phyloP scores from a whole-genome alignment of 2,329 filamentous ascomycete genomes.

The Phialemoniopsis sp. region DNA sequence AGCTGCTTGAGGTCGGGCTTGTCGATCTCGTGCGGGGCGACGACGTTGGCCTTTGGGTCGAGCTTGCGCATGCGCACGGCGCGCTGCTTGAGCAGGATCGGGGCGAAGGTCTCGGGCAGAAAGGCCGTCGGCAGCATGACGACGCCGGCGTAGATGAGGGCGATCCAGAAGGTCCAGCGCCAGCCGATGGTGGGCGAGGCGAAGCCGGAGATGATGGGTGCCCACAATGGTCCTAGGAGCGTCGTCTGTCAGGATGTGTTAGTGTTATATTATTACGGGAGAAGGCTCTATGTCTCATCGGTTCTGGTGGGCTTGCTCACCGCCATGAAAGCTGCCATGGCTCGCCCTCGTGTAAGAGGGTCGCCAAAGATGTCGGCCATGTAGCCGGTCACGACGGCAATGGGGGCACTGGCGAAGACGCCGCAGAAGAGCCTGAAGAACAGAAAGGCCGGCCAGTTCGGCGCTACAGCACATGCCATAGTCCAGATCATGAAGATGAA shows the following conservation, averaged over 20 bases:
- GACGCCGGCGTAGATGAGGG: constrained; percentile 60
- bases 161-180: constrained; percentile 70
- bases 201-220: constrained; percentile 62
- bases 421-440: constrained; percentile 49
- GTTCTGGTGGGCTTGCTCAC: too few relatives aligned
- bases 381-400: constrained; percentile 59
- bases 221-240: constrained; percentile 61
- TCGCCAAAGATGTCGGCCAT: constrained; percentile 63
- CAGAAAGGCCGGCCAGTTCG: constrained; percentile 47
- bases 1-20: constrained; percentile 52
- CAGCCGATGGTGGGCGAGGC: constrained; percentile 54
- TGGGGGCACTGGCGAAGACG: constrained; percentile 51
- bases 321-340: constrained; percentile 62
- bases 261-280: too few relatives aligned
- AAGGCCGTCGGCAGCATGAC: constrained; percentile 58
- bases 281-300: too few relatives aligned
- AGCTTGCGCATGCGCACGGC: constrained; percentile 51
- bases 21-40: constrained; percentile 62
- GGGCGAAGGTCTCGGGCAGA: constrained; percentile 61
- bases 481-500: constrained; percentile 44
- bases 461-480: constrained; percentile 51
- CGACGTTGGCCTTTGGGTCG: constrained; percentile 44
- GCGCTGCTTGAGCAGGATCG: constrained; percentile 50
- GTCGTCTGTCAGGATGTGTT: constrained; percentile 40
- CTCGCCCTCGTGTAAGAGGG: constrained; percentile 49